A percentile compares a stretch with the other conserved stretches of the same genome.
Conservation (phyloP, 2,329 filamentous ascomycete genomes). For the Cytospora piceae region DNA sequence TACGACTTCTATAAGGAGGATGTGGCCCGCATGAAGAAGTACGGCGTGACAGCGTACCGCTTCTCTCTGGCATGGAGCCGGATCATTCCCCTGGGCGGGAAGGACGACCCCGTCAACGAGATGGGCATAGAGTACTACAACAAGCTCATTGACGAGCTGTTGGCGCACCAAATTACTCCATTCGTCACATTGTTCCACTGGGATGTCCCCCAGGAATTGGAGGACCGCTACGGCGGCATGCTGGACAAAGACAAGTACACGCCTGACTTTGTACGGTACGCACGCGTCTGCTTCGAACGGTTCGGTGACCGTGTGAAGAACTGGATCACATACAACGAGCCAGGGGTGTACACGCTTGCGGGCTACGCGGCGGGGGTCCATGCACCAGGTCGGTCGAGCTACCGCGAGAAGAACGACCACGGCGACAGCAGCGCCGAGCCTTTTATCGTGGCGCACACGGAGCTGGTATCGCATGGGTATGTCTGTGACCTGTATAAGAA, state of each 20-base stretch:
- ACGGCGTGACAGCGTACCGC: slow-evolving; percentile 63
- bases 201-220: slow-evolving; percentile 63
- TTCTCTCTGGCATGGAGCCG: slow-evolving; percentile 69
- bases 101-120: slow-evolving; percentile 65
- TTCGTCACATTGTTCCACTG: slow-evolving; percentile 68
- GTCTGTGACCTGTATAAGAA: slow-evolving; percentile 44
- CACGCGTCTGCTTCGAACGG: slow-evolving; percentile 60
- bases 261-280: slow-evolving; percentile 61
- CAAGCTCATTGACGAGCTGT: slow-evolving; percentile 62
- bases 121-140: slow-evolving; percentile 63
- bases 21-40: slow-evolving; percentile 61
- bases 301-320: slow-evolving; percentile 62
- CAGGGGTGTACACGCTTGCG: slow-evolving; percentile 40
- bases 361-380: slow-evolving; percentile 43
- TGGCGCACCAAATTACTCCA: slow-evolving; percentile 57
- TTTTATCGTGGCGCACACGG: slow-evolving; percentile 45
- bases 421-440: slow-evolving; percentile 42
- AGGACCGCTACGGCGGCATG: slow-evolving; percentile 63
- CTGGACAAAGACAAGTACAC: slow-evolving; percentile 66
- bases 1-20: slow-evolving; percentile 54
- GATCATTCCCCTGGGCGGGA: slow-evolving; percentile 66
- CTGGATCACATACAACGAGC: slow-evolving; percentile 54
- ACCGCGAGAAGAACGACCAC: slow-evolving; percentile 38
- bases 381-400: slow-evolving; percentile 39
- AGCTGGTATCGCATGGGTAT: slow-evolving; percentile 44